Evolutionary conservation across 371 early-diverging fungal species (phyloP), one percentile per base, ranked within the genome.

Genomic region (Mortierella sp.): DNA sequence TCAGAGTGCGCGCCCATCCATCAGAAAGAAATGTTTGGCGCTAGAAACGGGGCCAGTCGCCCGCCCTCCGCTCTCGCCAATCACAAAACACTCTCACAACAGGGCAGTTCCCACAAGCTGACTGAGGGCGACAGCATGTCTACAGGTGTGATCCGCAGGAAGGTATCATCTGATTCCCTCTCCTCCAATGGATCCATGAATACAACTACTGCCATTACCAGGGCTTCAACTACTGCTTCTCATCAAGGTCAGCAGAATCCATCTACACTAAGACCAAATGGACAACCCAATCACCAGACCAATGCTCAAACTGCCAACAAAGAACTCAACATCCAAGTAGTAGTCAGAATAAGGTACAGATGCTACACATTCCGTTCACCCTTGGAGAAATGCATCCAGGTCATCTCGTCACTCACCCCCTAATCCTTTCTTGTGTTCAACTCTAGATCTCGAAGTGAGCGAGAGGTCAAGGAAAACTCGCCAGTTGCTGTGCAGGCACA

Each of bases 321-420:
- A 52, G 81, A 81, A 36, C 76, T 75, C 47, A 75, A 81, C 63
- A 81, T 81, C 24, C 81, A 81, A 28, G 81, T 81, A 3, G 76
- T 81, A 7, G 76, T 81, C 63, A 67, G 81, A 57, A 75, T 75
- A 62, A 81, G 81, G 81, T 81, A 69, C 41, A 19, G 5, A 16
- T 11, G n/a, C 16, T 10, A 59, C 16, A 13, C 58, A 19, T 9
- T 50, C 16, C 16, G 8, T 33, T 28, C 28, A 7, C 32, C 24
- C 7, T 59, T 15, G 9, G 10, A 19, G 13, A 47, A 7, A 15
- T n/a, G 47, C 11, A 43, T 11, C 16, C 0, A 24, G 50, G 58
- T 19, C 2, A 7, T 5, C 50, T 33, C 9, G 40, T 1, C 6
- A 28, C 16, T 13, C 22, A 38, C 16, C 38, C 8, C 52, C 33